Conservation (phyloP, 1,284 basidiomycete genomes). For the Caloboletus firmus region DNA sequence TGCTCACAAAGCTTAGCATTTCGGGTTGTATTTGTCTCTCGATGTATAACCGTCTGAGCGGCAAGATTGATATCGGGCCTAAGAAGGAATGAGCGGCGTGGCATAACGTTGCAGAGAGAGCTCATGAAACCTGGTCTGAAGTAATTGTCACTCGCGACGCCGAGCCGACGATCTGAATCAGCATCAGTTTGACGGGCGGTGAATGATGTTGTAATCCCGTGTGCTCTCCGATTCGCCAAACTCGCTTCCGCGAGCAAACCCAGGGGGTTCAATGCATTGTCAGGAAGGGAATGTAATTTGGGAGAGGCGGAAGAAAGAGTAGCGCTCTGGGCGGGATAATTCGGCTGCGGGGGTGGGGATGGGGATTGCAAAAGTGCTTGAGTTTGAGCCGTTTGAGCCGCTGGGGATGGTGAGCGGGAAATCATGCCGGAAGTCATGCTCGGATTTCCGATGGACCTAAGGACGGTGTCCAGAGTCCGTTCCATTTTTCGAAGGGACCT, state of each 20-base stretch:
- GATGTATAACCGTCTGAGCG: conserved; percentile 82
- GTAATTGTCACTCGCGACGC: conserved; percentile 88
- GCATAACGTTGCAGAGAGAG: not conserved
- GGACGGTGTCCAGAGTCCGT: conserved; percentile 83
- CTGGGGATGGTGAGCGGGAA: conserved; percentile 78
- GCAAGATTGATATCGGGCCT: conserved; percentile 84
- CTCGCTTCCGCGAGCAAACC: conserved; percentile 91
- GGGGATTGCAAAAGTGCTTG: conserved; percentile 62
- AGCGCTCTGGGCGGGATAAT: conserved; percentile 19
- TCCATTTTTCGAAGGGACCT: conserved; percentile 93
- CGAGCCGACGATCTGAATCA: conserved; percentile 53
- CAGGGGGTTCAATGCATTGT: conserved; percentile 87
- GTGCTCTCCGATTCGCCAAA: conserved; percentile 76
- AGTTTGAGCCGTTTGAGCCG: conserved; percentile 50
- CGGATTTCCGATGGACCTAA: conserved; percentile 81
- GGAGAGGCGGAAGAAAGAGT: conserved; percentile 46
- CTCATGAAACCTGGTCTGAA: conserved; percentile 81
- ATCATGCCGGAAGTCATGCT: conserved; percentile 76
- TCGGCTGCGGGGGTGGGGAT: conserved; percentile 46
- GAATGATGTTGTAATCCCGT: conserved; percentile 41
- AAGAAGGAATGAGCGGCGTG: conserved; percentile 11
- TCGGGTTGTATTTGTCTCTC: conserved; percentile 89
- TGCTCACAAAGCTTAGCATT: conserved; percentile 81
- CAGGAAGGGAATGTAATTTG: conserved; percentile 85
- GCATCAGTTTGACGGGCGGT: conserved; percentile 38